Conservation (phyloP, 352 stramenopile species). For the Phytophthora tentaculata region DNA sequence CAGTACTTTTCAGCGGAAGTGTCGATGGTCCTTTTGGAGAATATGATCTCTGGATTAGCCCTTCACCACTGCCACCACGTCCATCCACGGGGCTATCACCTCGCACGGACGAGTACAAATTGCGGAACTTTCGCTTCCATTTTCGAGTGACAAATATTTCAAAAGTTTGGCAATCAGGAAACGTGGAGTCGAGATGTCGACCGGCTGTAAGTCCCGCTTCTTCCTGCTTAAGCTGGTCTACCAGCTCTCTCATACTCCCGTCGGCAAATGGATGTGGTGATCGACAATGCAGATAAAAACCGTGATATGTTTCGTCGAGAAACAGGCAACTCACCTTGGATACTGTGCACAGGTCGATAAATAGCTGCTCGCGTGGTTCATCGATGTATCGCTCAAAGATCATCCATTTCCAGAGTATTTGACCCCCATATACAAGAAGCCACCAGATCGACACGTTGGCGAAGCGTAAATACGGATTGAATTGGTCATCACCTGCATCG, state of each 20-base stretch:
- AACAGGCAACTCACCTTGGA: slow-evolving; percentile 94
- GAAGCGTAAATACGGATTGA: slow-evolving; percentile 92
- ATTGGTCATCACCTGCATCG: slow-evolving; percentile 30
- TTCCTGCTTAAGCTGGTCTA: slow-evolving; percentile 93
- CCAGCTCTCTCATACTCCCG: slow-evolving; percentile 92
- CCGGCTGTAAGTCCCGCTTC: slow-evolving; percentile 84
- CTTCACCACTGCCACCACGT: slow-evolving; percentile 26
- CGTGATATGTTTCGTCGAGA: slow-evolving; percentile 92
- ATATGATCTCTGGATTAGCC: slow-evolving; percentile 38
- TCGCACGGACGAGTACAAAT: slow-evolving; percentile 53
- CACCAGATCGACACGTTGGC: slow-evolving; percentile 89
- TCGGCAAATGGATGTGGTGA: slow-evolving; percentile 94
- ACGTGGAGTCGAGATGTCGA: slow-evolving; percentile 80
- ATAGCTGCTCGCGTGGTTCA: slow-evolving; percentile 75
- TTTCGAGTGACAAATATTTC: slow-evolving; percentile 91
- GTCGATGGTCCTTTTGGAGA: slow-evolving; percentile 29
- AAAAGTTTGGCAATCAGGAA: slow-evolving; percentile 91
- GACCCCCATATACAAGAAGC: slow-evolving; percentile 66
- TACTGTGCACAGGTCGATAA: slow-evolving; percentile 95
- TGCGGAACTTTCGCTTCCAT: slow-evolving; percentile 87
- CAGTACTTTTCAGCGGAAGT: slow-evolving; percentile 25
- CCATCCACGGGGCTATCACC: slow-evolving; percentile 21
- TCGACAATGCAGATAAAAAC: slow-evolving; percentile 95
- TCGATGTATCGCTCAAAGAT: slow-evolving; percentile 85
- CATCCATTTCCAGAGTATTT: slow-evolving; percentile 91